These are phyloP conservation scores for Brassica rapa DNA, from an alignment of 345 rosid species.

Conservation along the genomic window DNA sequence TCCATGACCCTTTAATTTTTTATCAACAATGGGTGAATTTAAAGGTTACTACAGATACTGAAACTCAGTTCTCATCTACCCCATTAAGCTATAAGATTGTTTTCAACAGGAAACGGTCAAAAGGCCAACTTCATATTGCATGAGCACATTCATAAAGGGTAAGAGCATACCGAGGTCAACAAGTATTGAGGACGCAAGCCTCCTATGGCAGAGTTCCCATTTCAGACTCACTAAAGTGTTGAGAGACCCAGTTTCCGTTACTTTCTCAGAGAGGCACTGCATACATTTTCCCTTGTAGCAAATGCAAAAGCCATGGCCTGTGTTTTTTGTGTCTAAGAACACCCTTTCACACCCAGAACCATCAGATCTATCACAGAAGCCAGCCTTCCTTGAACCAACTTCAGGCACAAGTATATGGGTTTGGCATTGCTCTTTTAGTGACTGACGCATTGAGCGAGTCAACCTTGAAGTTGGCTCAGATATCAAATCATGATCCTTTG, in stretches of 20 bases:
- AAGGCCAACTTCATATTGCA: constrained; percentile 18
- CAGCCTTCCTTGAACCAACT: constrained; percentile 35
- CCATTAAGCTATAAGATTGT: constrained; percentile 5
- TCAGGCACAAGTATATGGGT: constrained; percentile 29
- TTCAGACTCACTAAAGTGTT: constrained; percentile 49
- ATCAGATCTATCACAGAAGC: constrained; percentile 30
- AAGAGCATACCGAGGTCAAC: constrained; percentile 61
- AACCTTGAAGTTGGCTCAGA: constrained; percentile 52
- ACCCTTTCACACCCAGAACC: constrained; percentile 30
- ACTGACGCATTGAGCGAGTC: constrained; percentile 75
- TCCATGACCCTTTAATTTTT: constrained; percentile 1
- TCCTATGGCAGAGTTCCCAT: constrained; percentile 74
- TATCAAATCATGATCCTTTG: constrained; percentile 48
- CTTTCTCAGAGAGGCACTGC: constrained; percentile 56
- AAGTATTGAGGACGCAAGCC: constrained; percentile 55
- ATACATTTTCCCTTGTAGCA: constrained; percentile 62
- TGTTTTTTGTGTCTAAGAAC: constrained; percentile 38
- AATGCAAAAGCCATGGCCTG: constrained; percentile 47
- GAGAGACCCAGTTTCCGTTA: constrained; percentile 53
- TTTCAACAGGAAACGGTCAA: constrained; percentile 13
- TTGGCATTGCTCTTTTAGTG: constrained; percentile 50
- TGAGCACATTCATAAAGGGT: constrained; percentile 18
- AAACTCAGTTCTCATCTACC: constrained; percentile 17
- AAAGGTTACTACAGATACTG: constrained; percentile 6
- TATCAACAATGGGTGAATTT: neutral